Evolutionary conservation across 1,284 basidiomycete species (phyloP).

Genomic region (Neolentinus lepideus): DNA sequence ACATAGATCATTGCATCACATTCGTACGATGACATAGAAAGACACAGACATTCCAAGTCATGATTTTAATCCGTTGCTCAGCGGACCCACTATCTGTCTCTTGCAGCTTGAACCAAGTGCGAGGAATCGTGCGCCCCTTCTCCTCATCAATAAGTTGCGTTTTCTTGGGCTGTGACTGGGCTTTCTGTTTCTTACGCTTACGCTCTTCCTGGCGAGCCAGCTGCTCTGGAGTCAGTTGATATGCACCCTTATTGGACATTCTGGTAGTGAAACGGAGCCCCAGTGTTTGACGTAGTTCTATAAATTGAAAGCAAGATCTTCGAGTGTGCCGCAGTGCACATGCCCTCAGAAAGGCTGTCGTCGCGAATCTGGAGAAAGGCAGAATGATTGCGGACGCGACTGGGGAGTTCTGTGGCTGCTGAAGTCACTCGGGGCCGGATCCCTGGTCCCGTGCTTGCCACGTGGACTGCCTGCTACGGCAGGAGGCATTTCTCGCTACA

Average conservation of each 20-base stretch:
- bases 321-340: not conserved
- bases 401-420: too few relatives aligned
- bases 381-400: not conserved
- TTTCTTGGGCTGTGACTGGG: constrained; percentile 2
- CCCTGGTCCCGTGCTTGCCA: not conserved
- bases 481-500: not conserved
- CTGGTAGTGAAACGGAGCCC: not conserved
- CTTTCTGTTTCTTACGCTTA: constrained; percentile 35
- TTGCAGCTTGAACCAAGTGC: constrained; percentile 45
- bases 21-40: constrained; percentile 7
- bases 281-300: not conserved
- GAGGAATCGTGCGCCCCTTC: constrained; percentile 31
- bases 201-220: constrained; percentile 47
- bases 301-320: not conserved
- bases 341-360: not conserved
- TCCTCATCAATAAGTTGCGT: constrained; percentile 10
- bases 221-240: constrained; percentile 44
- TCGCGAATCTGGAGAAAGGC: not conserved
- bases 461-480: not conserved
- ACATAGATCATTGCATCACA: constrained; percentile 12
- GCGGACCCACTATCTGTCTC: constrained; percentile 7
- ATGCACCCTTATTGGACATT: not conserved
- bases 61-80: constrained; percentile 37
- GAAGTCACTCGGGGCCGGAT: not conserved
- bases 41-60: constrained; percentile 74